Evolutionary conservation across 495 filamentous ascomycete genomes (phyloP), one percentile per base, ranked within the genome.

Genomic region (Talaromyces liani): DNA sequence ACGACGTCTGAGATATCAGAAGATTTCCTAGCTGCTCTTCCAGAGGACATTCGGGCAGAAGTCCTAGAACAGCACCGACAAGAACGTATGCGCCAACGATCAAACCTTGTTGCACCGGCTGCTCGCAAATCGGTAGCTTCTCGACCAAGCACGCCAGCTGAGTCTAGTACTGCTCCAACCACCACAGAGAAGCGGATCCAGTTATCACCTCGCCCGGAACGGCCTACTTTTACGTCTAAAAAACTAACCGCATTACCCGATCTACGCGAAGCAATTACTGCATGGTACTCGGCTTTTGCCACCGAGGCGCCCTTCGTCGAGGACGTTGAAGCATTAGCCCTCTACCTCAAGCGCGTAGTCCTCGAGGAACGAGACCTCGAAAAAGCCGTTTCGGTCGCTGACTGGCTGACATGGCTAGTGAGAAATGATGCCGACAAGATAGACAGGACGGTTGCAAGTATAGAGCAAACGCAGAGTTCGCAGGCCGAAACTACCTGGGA

Each of bases 21-120:
- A 0, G 85, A 85, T 6, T 92, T 94, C 73, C 85, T 97, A 34
- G 85, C 88, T 12, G 91, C 91, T 22, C 77, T 97, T 0, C 92
- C 92, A 0, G 87, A 89, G 61, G 90, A 96, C 59, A 82, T 97
- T 57, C 85, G 91, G 36, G 73, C 73, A 22, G 92, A 97, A 76
- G 80, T 97, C 14, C 71, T 96, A 8, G 85, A 81, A 6, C 87
- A 96, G 67, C 86, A 91, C 63, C 79, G 80, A 10, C 85, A 85
- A 16, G 74, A 80, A 0, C 84, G 80, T 9, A 76, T 86, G 10
- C 70, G 80, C 24, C 79, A 80, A 41, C 75, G 71, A 5, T 67
- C 77, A 16, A 76, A 71, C 27, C 67, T 80, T 31, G 70, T 62
- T 29, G 65, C 64, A 31, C 53, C 60, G 58, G 64, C 61, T 45